These are phyloP conservation scores for Claviceps humidiphila DNA, from an alignment of 2,329 filamentous ascomycete species.

Conservation along the genomic window DNA sequence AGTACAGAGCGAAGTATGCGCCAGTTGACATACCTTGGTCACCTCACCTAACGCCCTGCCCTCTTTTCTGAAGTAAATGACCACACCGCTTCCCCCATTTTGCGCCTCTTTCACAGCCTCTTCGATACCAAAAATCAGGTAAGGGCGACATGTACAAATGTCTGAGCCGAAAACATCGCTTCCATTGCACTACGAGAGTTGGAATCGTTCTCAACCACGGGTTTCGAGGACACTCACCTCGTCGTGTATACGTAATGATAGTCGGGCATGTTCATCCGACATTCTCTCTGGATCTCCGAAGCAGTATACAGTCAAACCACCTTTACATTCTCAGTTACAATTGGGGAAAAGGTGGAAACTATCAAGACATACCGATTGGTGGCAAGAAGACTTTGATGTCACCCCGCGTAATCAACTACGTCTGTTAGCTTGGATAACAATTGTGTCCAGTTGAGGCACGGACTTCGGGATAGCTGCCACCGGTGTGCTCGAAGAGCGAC, in stretches of 20 bases:
- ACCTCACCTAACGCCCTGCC: constrained; percentile 90
- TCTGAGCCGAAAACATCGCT: constrained; percentile 96
- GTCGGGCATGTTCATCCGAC: constrained; percentile 66
- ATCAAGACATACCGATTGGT: constrained; percentile 53
- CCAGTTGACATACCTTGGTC: constrained; percentile 58
- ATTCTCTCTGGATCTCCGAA: constrained; percentile 93
- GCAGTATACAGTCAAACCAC: constrained; percentile 89
- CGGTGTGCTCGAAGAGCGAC: constrained; percentile 86
- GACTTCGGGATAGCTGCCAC: constrained; percentile 79
- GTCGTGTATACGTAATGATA: constrained; percentile 72
- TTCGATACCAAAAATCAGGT: constrained; percentile 92
- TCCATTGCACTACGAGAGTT: constrained; percentile 60
- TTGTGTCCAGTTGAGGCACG: not conserved
- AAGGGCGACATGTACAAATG: constrained; percentile 92
- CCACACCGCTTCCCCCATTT: constrained; percentile 81
- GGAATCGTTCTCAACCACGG: not conserved
- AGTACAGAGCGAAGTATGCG: constrained; percentile 21
- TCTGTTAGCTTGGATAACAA: not conserved
- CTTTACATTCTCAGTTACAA: constrained; percentile 18
- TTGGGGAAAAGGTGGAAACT: not conserved
- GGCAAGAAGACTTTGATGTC: constrained; percentile 95
- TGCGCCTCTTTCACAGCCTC: constrained; percentile 97
- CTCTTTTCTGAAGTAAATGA: constrained; percentile 98
- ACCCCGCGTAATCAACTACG: constrained; percentile 68
- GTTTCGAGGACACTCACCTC: constrained; percentile 28